phyloP scores from a whole-genome alignment of 108 stramenopile genomes.

The Nitzschia inconspicua region DNA sequence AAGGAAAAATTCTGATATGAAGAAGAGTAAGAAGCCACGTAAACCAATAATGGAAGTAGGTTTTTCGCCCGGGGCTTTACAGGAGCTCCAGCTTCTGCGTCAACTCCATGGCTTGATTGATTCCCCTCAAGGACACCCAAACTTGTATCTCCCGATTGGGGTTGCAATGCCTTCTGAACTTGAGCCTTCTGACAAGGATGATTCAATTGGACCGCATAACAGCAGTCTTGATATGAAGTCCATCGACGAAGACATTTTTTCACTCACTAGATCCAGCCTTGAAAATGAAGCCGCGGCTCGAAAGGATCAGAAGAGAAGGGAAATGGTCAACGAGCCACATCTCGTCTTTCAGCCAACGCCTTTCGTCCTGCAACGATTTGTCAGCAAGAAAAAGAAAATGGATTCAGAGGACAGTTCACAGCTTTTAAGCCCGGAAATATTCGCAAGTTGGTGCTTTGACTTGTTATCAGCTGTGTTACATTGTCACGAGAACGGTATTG shows the following conservation, averaged over 20 bases:
- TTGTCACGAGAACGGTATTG: slow-evolving; percentile 74
- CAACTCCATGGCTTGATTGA: slow-evolving; percentile 75
- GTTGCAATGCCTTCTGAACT: slow-evolving; percentile 55
- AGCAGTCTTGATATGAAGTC: slow-evolving; percentile 22
- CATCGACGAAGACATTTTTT: slow-evolving; percentile 68
- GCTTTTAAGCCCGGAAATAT: slow-evolving; percentile 48
- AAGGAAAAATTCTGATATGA: slow-evolving; percentile 1
- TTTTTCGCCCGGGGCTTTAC: slow-evolving; percentile 77
- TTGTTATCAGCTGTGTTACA: slow-evolving; percentile 72
- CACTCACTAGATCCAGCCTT: slow-evolving; percentile 55
- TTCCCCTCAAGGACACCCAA: slow-evolving; percentile 81
- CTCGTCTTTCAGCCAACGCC: slow-evolving; percentile 78
- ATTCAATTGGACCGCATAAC: not conserved
- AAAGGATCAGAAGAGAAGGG: slow-evolving; percentile 48
- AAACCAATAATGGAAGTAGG: slow-evolving; percentile 39
- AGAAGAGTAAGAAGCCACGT: slow-evolving; percentile 21
- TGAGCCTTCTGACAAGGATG: not conserved
- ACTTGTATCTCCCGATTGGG: slow-evolving; percentile 79
- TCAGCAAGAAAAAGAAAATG: slow-evolving; percentile 40
- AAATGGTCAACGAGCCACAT: slow-evolving; percentile 57
- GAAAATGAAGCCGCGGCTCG: slow-evolving; percentile 55
- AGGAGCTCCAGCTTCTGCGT: slow-evolving; percentile 80
- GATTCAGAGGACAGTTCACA: slow-evolving; percentile 21
- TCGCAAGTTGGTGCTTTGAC: slow-evolving; percentile 76
- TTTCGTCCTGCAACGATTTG: slow-evolving; percentile 67